A percentile compares a stretch with the other conserved stretches of the same genome.
phyloP scores from a whole-genome alignment of 2,329 filamentous ascomycete species.

The Fusarium hostae region DNA sequence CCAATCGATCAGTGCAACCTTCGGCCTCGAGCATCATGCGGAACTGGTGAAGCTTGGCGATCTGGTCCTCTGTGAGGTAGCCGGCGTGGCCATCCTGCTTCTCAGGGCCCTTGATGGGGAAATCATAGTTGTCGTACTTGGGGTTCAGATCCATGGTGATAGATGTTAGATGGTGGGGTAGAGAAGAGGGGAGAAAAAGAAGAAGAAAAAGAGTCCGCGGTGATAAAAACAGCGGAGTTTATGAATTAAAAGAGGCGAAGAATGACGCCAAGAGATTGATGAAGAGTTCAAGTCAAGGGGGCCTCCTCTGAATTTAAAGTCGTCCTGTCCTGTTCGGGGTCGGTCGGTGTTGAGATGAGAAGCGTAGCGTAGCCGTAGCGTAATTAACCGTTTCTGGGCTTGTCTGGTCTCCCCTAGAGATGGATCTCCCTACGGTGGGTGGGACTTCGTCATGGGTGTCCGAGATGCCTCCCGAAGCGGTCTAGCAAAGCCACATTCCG shows the following conservation, averaged over 20 bases:
- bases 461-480: slow-evolving; percentile 42
- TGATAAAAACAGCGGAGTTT: slow-evolving; percentile 4
- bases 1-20: slow-evolving; percentile 84
- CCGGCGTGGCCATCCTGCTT: slow-evolving; percentile 83
- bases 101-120: slow-evolving; percentile 79
- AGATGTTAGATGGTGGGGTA: slow-evolving; percentile 39
- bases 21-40: slow-evolving; percentile 84
- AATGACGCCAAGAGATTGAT: slow-evolving; percentile 20
- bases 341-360: slow-evolving; percentile 33
- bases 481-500: slow-evolving; percentile 35
- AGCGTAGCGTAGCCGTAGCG: slow-evolving; percentile 35
- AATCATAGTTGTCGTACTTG: slow-evolving; percentile 98
- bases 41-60: slow-evolving; percentile 89
- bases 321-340: slow-evolving; percentile 10
- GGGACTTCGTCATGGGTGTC: slow-evolving; percentile 47
- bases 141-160: slow-evolving; percentile 71
- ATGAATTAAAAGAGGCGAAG: slow-evolving; percentile 1
- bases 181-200: neutral
- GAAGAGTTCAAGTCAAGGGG: slow-evolving; percentile 32
- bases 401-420: slow-evolving; percentile 45
- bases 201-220: slow-evolving; percentile 19
- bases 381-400: slow-evolving; percentile 44
- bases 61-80: slow-evolving; percentile 85
- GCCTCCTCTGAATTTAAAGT: slow-evolving; percentile 32
- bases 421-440: slow-evolving; percentile 41